These are phyloP conservation scores for Rhododendron williamsianum DNA, from an alignment of 148 eudicot species.

Conservation along the genomic window DNA sequence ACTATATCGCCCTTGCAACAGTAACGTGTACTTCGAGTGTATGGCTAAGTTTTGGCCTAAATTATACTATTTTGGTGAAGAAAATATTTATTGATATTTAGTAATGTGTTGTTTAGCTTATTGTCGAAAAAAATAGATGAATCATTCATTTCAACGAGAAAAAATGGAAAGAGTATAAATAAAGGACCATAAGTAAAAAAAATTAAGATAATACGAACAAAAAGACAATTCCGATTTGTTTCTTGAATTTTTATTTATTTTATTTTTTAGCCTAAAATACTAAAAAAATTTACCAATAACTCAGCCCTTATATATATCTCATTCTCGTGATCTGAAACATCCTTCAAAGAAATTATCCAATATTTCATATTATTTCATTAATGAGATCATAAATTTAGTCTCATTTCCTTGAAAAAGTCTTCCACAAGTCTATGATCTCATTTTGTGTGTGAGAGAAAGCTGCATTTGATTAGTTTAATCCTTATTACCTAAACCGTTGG, in stretches of 20 bases:
- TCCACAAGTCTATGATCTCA: neutral
- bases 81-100: neutral
- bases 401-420: neutral
- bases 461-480: neutral
- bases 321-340: too few species aligned
- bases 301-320: neutral
- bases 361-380: neutral
- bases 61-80: too few species aligned
- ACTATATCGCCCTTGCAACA: neutral
- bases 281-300: too few species aligned
- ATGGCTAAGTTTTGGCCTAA: neutral
- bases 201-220: neutral
- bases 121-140: neutral
- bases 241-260: neutral
- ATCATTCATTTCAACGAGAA: neutral
- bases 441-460: neutral
- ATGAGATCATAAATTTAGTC: neutral
- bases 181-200: neutral
- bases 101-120: neutral
- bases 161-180: neutral
- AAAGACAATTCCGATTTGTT: neutral
- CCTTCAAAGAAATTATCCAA: neutral
- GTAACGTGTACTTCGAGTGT: neutral
- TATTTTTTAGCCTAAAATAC: neutral
- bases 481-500: neutral